phyloP scores from a whole-genome alignment of 805 yeast genomes.

The Candida odintsovae region DNA sequence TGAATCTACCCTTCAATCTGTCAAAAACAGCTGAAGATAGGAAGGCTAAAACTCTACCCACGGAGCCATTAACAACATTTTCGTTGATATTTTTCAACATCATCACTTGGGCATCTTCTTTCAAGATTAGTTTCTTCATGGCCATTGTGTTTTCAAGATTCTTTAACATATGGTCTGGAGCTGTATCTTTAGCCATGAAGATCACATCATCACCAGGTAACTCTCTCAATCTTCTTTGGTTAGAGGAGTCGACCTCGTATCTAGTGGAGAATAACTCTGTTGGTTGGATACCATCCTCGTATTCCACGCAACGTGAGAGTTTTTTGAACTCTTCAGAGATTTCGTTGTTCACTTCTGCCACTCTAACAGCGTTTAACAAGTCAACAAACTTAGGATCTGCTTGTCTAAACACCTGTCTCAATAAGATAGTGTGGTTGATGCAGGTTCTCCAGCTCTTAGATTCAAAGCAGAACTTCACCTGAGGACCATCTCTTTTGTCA shows the following conservation, averaged over 20 bases:
- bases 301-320: constrained; percentile 51
- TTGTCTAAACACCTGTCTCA: constrained; percentile 84
- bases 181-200: constrained; percentile 43
- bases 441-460: constrained; percentile 61
- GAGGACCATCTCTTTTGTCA: constrained; percentile 28
- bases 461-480: constrained; percentile 65
- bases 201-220: constrained; percentile 41
- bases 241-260: constrained; percentile 76
- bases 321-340: constrained; percentile 43
- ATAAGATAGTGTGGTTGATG: constrained; percentile 58
- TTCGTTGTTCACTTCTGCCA: constrained; percentile 53
- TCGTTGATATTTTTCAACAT: constrained; percentile 77
- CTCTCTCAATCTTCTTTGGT: constrained; percentile 41
- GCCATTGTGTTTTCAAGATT: constrained; percentile 65
- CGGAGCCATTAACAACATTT: constrained; percentile 80
- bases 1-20: constrained; percentile 9
- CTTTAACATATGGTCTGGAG: constrained; percentile 16
- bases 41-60: constrained; percentile 61
- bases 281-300: constrained; percentile 76
- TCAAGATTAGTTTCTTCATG: constrained; percentile 53
- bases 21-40: constrained; percentile 23
- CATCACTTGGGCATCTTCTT: constrained; percentile 93
- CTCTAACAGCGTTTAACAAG: constrained; percentile 75
- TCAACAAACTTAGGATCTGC: constrained; percentile 72
- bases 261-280: constrained; percentile 88